Evolutionary conservation across 495 filamentous ascomycete genomes (phyloP).

Genomic region (Penicillium paxilli): DNA sequence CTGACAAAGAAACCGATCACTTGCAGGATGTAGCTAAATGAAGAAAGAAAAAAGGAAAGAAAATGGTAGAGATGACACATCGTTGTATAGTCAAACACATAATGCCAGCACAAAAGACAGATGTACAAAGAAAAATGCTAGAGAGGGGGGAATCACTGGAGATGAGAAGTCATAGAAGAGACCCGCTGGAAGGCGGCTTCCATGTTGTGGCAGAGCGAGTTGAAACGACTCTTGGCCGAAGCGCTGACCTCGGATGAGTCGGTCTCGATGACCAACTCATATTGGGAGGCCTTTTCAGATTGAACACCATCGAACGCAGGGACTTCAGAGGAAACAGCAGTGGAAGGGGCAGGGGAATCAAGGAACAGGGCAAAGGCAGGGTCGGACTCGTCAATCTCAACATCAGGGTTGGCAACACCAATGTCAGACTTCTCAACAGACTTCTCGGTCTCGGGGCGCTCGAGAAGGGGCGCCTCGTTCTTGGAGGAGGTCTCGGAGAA

Average conservation of each 20-base stretch:
- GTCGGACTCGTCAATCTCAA: constrained; percentile 60
- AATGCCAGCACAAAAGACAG: constrained; percentile 20
- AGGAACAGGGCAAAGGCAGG: constrained; percentile 59
- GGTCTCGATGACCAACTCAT: constrained; percentile 64
- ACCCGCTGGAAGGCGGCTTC: constrained; percentile 52
- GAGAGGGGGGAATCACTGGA: constrained; percentile 41
- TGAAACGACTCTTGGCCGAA: constrained; percentile 40
- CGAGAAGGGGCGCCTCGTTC: constrained; percentile 51
- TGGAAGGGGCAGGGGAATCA: constrained; percentile 41
- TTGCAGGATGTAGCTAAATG: constrained; percentile 13
- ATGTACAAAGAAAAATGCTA: constrained; percentile 33
- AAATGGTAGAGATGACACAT: neutral
- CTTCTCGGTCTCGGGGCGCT: constrained; percentile 36
- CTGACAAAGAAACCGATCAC: constrained; percentile 8
- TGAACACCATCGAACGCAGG: constrained; percentile 54
- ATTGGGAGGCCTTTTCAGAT: constrained; percentile 58
- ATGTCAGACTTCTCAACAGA: constrained; percentile 30
- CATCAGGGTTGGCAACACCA: constrained; percentile 41
- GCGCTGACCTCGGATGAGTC: constrained; percentile 35
- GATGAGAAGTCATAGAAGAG: constrained; percentile 45
- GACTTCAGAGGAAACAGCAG: constrained; percentile 15
- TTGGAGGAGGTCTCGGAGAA: constrained; percentile 42
- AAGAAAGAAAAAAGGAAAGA: neutral
- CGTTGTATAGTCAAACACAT: constrained; percentile 29
- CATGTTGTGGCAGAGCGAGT: constrained; percentile 48